Base-by-base conservation (phyloP, 768 basidiomycete species). In the Leucosporidium yakuticum region DNA sequence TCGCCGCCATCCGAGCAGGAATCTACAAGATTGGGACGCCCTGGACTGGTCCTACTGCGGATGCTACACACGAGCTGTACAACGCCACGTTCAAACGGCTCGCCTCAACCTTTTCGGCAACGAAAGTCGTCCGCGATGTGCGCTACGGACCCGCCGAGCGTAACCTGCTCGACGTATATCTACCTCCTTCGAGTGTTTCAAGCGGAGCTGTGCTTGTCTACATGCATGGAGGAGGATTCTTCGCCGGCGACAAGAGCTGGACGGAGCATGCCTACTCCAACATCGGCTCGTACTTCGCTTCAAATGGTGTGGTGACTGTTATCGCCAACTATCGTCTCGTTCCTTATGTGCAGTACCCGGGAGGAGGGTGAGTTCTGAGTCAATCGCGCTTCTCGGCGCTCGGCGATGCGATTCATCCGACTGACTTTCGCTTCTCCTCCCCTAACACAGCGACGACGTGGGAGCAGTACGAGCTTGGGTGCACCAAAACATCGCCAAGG, bases 201-300 rank as follows among this genome's bases (percentile, higher is more conserved):
- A 25, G 51, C 5, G 51, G 36, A 21, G 62, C 65, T 5, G 59
- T 61, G 49, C 29, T 67, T 4, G 60, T 61, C 15, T 67, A 51
- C 49, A 32, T 67, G n/a, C 65, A 67, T 32, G 65, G 65, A 11
- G 65, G 65, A 19, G 65, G 65, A 6, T 67, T 67, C 60, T 62
- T 48, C 61, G 57, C 32, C 7, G 65, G 65, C 2, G 65, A 67
- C 31, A 67, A 67, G 34, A 23, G 20, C 7, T 67, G 65, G 65
- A 48, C 44, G 36, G 62, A 67, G 32, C 39, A 61, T 4, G 61
- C 51, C 12, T 67, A 67, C 65, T 50, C 58, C 39, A 67, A 67
- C 49, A 67, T 67, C 36, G 65, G 65, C 23, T 34, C 36, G 36
- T 48, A 51, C 54, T 67, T 67, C 21, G 65, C 65, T 27, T 50